These are phyloP conservation scores for Rhynchospora pubera DNA, from an alignment of 176 grass and related monocot genomes.

Conservation along the genomic window DNA sequence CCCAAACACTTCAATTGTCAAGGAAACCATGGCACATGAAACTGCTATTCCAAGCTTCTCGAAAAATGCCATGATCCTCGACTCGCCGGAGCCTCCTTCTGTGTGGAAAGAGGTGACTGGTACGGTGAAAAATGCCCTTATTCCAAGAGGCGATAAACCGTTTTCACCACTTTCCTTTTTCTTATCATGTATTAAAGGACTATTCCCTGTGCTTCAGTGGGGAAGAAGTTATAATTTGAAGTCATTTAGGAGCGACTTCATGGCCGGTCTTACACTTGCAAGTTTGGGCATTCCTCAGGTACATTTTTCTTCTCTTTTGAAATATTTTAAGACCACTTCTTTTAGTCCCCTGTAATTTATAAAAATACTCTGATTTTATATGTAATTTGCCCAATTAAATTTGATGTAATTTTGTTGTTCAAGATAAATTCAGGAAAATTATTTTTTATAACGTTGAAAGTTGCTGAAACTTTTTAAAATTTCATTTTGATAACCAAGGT, in stretches of 20 bases:
- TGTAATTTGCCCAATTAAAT: not conserved
- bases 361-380: not conserved
- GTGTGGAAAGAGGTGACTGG: slow-evolving; percentile 28
- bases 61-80: slow-evolving; percentile 33
- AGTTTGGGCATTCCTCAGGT: slow-evolving; percentile 96
- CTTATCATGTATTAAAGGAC: slow-evolving; percentile 36
- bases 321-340: not conserved
- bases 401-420: not conserved
- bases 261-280: slow-evolving; percentile 87
- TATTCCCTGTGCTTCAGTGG: slow-evolving; percentile 88
- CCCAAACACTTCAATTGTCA: slow-evolving; percentile 70
- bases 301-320: not conserved
- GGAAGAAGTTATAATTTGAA: slow-evolving; percentile 62
- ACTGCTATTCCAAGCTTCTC: not conserved
- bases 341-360: not conserved
- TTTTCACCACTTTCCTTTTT: slow-evolving; percentile 13
- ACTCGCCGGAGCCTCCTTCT: slow-evolving; percentile 32
- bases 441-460: not conserved
- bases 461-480: not conserved
- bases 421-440: not conserved
- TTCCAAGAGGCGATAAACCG: not conserved
- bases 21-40: slow-evolving; percentile 21
- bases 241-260: slow-evolving; percentile 69
- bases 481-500: not conserved
- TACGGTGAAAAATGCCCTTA: slow-evolving; percentile 14